Evolutionary conservation across 805 yeast genomes (phyloP).

Genomic region (Metschnikowia drakensbergensis): DNA sequence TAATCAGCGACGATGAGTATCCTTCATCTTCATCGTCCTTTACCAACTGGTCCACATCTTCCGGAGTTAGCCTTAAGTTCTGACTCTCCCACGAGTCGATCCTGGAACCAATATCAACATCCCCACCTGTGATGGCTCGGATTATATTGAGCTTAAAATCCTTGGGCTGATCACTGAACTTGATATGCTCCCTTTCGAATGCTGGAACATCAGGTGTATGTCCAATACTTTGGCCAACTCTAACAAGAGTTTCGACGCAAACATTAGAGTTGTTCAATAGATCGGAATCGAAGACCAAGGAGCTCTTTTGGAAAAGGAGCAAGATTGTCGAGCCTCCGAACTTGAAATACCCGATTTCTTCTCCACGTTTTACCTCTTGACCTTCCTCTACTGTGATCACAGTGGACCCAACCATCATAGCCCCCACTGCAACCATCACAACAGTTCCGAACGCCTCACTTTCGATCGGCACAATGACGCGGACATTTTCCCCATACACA

Average conservation of each 20-base stretch:
- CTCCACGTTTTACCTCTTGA: slow-evolving; percentile 57
- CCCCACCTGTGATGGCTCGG: slow-evolving; percentile 57
- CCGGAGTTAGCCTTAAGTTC: slow-evolving; percentile 23
- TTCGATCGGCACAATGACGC: slow-evolving; percentile 73
- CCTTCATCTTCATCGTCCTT: slow-evolving; percentile 15
- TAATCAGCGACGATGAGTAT: background rate
- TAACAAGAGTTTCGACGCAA: slow-evolving; percentile 74
- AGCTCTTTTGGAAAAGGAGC: slow-evolving; percentile 51
- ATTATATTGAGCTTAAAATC: slow-evolving; percentile 48
- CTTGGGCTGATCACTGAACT: slow-evolving; percentile 44
- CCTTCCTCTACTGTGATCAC: slow-evolving; percentile 65
- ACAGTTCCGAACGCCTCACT: slow-evolving; percentile 76
- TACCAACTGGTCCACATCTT: slow-evolving; percentile 22
- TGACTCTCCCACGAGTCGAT: slow-evolving; percentile 38
- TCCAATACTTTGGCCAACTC: slow-evolving; percentile 92
- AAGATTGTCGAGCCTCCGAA: slow-evolving; percentile 93
- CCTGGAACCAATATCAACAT: slow-evolving; percentile 27
- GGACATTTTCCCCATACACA: slow-evolving; percentile 87
- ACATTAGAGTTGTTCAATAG: slow-evolving; percentile 61
- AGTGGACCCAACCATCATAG: slow-evolving; percentile 98
- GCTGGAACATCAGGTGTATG: slow-evolving; percentile 55
- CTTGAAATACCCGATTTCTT: slow-evolving; percentile 90
- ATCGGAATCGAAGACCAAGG: slow-evolving; percentile 68
- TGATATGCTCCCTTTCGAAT: slow-evolving; percentile 43
- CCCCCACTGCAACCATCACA: slow-evolving; percentile 81